Evolutionary conservation across 257 asterid species (phyloP).

Genomic region (Solanum pinnatisectum): DNA sequence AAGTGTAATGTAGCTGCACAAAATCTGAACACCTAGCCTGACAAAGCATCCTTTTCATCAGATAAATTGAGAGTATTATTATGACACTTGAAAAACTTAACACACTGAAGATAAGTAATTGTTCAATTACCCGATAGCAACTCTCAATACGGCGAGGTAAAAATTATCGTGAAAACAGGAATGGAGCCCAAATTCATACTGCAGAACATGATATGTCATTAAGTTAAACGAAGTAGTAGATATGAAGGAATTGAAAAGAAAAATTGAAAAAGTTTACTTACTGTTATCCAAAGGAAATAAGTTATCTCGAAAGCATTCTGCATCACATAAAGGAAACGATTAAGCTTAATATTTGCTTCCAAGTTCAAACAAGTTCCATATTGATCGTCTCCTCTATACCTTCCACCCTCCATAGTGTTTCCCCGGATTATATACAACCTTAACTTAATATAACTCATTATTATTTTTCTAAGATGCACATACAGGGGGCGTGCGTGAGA

Average conservation of each 20-base stretch:
- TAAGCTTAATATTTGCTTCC: background rate
- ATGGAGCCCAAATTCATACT: slow-evolving; percentile 84
- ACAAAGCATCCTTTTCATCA: background rate
- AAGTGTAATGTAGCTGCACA: slow-evolving; percentile 92
- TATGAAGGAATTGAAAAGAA: background rate
- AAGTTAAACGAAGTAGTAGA: background rate
- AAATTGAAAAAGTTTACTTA: slow-evolving; percentile 7
- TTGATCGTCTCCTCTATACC: background rate
- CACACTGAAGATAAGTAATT: background rate
- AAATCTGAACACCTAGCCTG: slow-evolving; percentile 67
- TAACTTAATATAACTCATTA: background rate
- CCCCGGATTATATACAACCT: no score
- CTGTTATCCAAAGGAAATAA: slow-evolving; percentile 83
- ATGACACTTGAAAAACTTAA: background rate
- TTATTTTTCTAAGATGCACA: background rate
- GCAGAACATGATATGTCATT: slow-evolving; percentile 10
- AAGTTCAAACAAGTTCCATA: background rate
- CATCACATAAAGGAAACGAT: background rate
- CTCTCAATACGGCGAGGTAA: slow-evolving; percentile 51
- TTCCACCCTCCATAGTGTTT: background rate
- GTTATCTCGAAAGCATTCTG: slow-evolving; percentile 98
- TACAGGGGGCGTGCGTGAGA: background rate
- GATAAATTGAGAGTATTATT: background rate
- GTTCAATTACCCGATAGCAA: slow-evolving; percentile 62
- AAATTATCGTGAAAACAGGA: slow-evolving; percentile 76